A percentile compares a stretch with the other conserved stretches of the same genome.
Evolutionary conservation across 768 basidiomycete genomes (phyloP).

Genomic region (Trametes cingulata): DNA sequence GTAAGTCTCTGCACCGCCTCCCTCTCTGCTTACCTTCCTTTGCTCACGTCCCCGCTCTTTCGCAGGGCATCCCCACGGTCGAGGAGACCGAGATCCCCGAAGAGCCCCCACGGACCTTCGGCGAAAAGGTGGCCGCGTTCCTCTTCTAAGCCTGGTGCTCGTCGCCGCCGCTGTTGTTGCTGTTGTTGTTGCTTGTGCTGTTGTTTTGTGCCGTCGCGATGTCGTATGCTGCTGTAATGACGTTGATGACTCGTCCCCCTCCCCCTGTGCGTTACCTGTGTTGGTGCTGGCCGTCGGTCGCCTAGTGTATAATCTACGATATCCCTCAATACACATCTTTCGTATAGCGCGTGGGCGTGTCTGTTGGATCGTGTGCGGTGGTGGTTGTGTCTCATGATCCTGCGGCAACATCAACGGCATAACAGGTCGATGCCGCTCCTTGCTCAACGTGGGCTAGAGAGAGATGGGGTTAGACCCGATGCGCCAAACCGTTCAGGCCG

Average conservation of each 20-base stretch:
- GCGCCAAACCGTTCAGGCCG: too few relatives aligned
- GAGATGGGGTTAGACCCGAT: too few relatives aligned
- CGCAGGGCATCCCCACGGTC: constrained; percentile 56
- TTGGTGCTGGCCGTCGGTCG: neutral
- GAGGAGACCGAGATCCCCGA: constrained; percentile 68
- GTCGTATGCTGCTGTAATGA: constrained; percentile 3
- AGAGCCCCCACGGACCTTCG: constrained; percentile 49
- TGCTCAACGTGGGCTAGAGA: too few relatives aligned
- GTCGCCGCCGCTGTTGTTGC: neutral
- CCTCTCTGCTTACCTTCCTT: neutral
- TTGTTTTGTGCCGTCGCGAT: neutral
- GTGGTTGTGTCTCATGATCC: too few relatives aligned
- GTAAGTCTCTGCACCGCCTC: neutral
- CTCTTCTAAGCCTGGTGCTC: constrained; percentile 44
- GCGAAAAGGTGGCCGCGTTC: constrained; percentile 48
- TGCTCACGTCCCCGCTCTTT: neutral
- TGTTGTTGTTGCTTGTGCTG: neutral
- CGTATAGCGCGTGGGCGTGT: neutral
- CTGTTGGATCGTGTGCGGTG: too few relatives aligned
- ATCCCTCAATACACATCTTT: neutral
- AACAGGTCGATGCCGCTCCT: too few relatives aligned
- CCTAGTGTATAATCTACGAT: constrained; percentile 13
- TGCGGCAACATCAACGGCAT: too few relatives aligned
- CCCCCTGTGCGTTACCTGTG: neutral
- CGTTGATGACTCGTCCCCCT: constrained; percentile 1